phyloP scores from a whole-genome alignment of 2,329 filamentous ascomycete species.

The Fusarium verrucosum region DNA sequence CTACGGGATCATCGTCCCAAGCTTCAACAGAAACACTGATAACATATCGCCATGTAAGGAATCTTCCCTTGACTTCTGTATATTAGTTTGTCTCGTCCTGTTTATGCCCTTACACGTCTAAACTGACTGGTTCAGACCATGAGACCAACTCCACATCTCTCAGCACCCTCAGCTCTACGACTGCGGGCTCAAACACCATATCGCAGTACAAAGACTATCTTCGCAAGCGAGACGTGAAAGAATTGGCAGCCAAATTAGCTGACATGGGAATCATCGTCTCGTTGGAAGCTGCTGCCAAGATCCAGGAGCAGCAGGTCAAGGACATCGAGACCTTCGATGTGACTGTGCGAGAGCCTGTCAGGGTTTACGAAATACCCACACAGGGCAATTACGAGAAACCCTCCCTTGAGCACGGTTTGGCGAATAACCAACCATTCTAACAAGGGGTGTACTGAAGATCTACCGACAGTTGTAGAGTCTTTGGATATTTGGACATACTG shows the following conservation, averaged over 20 bases:
- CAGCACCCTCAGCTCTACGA: neutral
- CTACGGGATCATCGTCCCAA: neutral
- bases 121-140: neutral
- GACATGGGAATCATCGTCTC: neutral
- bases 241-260: neutral
- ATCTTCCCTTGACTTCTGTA: too few species aligned
- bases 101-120: too few species aligned
- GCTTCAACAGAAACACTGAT: neutral
- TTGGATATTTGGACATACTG: too few species aligned
- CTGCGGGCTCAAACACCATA: neutral
- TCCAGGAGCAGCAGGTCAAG: neutral
- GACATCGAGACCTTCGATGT: neutral
- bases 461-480: too few species aligned
- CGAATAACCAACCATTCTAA: too few species aligned
- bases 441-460: too few species aligned
- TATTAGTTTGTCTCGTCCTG: too few species aligned
- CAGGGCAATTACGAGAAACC: neutral
- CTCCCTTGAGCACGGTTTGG: too few species aligned
- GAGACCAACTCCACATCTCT: neutral
- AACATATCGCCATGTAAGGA: neutral
- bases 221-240: rapidly evolving
- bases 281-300: neutral
- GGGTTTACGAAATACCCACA: neutral
- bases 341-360: neutral
- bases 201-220: neutral